Evolutionary conservation across 306 rosid species (phyloP).

Genomic region (Ziziphus jujuba): DNA sequence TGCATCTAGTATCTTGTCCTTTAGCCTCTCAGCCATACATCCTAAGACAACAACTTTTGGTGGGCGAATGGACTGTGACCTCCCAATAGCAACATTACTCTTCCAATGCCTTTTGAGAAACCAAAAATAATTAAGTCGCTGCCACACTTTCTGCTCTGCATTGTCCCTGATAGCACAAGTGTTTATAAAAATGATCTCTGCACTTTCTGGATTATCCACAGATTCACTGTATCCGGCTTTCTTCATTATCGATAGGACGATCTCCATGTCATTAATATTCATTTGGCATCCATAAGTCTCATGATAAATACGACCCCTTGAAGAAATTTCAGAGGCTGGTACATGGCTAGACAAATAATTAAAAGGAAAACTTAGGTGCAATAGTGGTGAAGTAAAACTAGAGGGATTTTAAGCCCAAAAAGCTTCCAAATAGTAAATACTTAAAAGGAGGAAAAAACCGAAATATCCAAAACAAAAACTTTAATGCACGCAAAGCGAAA

Average conservation of each 20-base stretch:
- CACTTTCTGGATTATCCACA: conserved; percentile 81
- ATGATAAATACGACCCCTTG: conserved; percentile 79
- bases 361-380: background rate
- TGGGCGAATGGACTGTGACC: conserved; percentile 67
- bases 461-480: background rate
- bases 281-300: conserved; percentile 99
- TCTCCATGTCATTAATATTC: conserved; percentile 97
- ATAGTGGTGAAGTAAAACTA: conserved; percentile 4
- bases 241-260: conserved; percentile 84
- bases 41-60: conserved; percentile 96
- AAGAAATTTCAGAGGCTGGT: conserved; percentile 48
- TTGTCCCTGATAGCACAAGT: conserved; percentile 98
- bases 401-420: background rate
- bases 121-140: conserved; percentile 98
- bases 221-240: conserved; percentile 73
- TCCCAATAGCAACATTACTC: conserved; percentile 71
- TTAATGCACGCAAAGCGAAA: background rate
- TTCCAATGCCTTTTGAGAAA: conserved; percentile 97
- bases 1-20: conserved; percentile 87
- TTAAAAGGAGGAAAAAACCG: no score
- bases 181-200: conserved; percentile 90
- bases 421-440: no score
- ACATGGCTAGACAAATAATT: conserved; percentile 40
- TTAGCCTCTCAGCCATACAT: conserved; percentile 98
- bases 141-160: conserved; percentile 98